Evolutionary conservation across 139 green algal genomes (phyloP), one percentile per base, ranked within the genome.

Genomic region (Mesostigma viride): DNA sequence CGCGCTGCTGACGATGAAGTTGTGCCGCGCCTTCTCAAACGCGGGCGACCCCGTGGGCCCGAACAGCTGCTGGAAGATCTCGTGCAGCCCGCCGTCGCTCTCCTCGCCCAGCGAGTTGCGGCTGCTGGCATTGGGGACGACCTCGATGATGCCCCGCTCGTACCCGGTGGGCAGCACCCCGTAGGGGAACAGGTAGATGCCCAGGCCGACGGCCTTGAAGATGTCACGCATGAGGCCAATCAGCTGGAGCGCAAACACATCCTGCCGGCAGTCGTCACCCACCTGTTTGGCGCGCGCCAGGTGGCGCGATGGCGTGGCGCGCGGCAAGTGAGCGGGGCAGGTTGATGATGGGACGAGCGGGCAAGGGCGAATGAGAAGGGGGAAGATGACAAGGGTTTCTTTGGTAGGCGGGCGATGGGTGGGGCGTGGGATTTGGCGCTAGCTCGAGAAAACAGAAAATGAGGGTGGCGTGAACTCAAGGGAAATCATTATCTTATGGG

Each of bases 211-310:
- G 11, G 74, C 70, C 4, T 73, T 34, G 68, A 92, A 91, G 5
- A 85, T 84, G 33, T 82, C 73, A 34, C 86, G 73, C 17, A 83
- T 63, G 30, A 83, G 45, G 14, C 46, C 33, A 32, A 83, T 84
- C n/a, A 95, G 83, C 82, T 97, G 91, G 36, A 98, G 81, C 0
- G 91, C 92, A 44, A 98, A 82, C 65, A 98, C 90, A 70, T 98
- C 91, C 79, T 97, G 91, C 8, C 92, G 71, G 59, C 89, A 91
- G 75, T 98, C 92, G 72, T 97, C 91, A 0, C 87, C 81, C 1
- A 97, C 92, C 76, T 97, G n/a, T n/a, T n/a, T n/a, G n/a, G n/a
- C n/a, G n/a, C n/a, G n/a, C n/a, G n/a, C n/a, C n/a, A n/a, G n/a
- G n/a, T n/a, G n/a, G n/a, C n/a, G n/a, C n/a, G n/a, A n/a, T n/a